phyloP scores from a whole-genome alignment of 192 early-diverging fungal genomes.

The Dissophora ornata region DNA sequence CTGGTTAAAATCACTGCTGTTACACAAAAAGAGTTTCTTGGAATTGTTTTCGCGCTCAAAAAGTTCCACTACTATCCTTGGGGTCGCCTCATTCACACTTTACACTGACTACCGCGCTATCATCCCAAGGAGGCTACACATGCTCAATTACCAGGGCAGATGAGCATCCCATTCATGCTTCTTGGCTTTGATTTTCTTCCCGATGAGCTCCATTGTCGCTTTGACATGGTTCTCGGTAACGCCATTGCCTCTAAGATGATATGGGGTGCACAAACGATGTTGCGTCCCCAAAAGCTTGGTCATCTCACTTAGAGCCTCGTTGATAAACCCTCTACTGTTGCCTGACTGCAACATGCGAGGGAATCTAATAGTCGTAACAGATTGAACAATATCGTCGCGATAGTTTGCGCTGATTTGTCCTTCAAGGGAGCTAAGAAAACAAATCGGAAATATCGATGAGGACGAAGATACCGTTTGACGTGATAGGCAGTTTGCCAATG shows the following conservation, averaged over 20 bases:
- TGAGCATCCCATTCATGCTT: conserved; percentile 46
- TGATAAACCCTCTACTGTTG: conserved; percentile 61
- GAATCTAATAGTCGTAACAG: conserved; percentile 6
- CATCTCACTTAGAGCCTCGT: conserved; percentile 36
- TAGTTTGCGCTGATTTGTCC: background rate
- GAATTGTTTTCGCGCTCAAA: too few species aligned
- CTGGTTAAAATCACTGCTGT: too few species aligned
- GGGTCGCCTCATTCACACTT: too few species aligned
- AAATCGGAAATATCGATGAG: too few species aligned
- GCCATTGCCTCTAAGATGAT: conserved; percentile 49
- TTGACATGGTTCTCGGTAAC: conserved; percentile 30
- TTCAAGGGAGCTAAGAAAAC: too few species aligned
- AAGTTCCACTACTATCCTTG: too few species aligned
- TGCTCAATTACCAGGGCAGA: too few species aligned
- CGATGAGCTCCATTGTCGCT: conserved; percentile 37
- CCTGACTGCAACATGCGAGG: conserved; percentile 34
- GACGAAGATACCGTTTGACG: too few species aligned
- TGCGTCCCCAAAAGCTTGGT: conserved; percentile 20
- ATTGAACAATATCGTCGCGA: background rate
- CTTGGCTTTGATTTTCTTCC: conserved; percentile 33
- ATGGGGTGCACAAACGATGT: conserved; percentile 52
- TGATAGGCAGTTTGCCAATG: background rate
- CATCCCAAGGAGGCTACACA: too few species aligned
- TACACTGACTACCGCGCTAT: too few species aligned
- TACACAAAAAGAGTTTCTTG: too few species aligned